Evolutionary conservation across 352 stramenopile genomes (phyloP), one percentile per base, ranked within the genome.

Genomic region (Globisporangium spiculum): DNA sequence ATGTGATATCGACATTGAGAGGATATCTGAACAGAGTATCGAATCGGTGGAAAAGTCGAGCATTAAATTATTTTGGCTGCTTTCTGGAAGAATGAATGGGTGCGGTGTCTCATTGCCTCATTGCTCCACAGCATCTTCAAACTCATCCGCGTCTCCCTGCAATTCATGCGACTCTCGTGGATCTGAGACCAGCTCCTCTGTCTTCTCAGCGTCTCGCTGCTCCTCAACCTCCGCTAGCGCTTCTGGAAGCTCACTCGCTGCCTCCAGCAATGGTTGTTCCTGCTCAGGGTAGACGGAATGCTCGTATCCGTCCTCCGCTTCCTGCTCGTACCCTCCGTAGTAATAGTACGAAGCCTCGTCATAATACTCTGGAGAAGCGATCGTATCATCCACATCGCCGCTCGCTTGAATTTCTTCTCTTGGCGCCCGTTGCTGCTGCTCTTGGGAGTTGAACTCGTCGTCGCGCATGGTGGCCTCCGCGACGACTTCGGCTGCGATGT

Each of bases 401-500:
- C 26, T 60, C n/a, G 10, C 27, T 55, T 32, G 27, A 48, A 20
- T 12, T 30, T 54, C 60, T 46, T n/a, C 7, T 48, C 32, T 30
- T 65, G 24, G 24, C 4, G 44, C 8, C 22, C 38, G 20, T 26
- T 14, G 14, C 22, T 64, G 16, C 18, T 65, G 26, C 7, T 44
- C 55, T 4, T 41, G 38, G 22, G 59, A 54, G 38, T 18, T 27
- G 16, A 38, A 18, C 34, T 57, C n/a, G 18, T 53, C 46, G 26
- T 32, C 65, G 2, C 48, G 53, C 38, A 70, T 30, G 3, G 26
- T 63, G 8, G 74, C 76, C 52, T 85, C 71, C 0, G 80, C 77
- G n/a, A 91, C 79, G 2, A 83, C 80, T 36, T 83, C 71, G 1
- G 86, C 83, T 22, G 83, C 83, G 53, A 92, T 93, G 53, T 85